Evolutionary conservation across 345 rosid species (phyloP).

Genomic region (Euphorbia tirucalli): DNA sequence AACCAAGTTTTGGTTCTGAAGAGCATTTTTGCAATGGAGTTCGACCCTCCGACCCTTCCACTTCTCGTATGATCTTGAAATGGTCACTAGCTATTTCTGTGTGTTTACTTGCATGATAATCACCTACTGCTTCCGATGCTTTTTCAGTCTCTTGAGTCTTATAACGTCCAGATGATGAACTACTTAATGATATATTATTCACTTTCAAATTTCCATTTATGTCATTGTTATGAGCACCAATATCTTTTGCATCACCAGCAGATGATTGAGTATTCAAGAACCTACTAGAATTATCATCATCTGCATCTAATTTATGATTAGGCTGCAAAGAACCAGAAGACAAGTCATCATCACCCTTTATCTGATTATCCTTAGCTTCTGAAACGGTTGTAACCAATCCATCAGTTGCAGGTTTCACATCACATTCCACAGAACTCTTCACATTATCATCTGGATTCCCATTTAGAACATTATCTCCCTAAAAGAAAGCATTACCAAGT

Average conservation of each 20-base stretch:
- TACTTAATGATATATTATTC: conserved; percentile 27
- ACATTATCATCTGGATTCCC: conserved; percentile 33
- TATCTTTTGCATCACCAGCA: conserved; percentile 35
- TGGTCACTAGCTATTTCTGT: conserved; percentile 28
- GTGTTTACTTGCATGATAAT: conserved; percentile 32
- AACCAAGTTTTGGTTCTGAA: conserved; percentile 38
- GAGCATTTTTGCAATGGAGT: conserved; percentile 29
- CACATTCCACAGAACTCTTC: conserved; percentile 37
- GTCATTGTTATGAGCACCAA: conserved; percentile 30
- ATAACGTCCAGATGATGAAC: conserved; percentile 37
- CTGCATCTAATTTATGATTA: conserved; percentile 32
- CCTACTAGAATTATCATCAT: conserved; percentile 32
- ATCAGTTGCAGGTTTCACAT: conserved; percentile 34
- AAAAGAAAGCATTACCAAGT: conserved; percentile 20
- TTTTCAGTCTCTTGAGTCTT: conserved; percentile 37
- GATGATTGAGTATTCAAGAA: conserved; percentile 29
- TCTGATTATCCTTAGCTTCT: conserved; percentile 36
- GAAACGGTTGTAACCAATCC: conserved; percentile 22
- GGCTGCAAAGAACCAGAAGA: conserved; percentile 28
- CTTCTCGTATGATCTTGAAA: conserved; percentile 35
- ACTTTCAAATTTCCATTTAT: conserved; percentile 33
- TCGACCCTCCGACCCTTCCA: conserved; percentile 34
- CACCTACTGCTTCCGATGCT: conserved; percentile 42
- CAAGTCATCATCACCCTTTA: conserved; percentile 26
- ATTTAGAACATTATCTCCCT: conserved; percentile 40